Percentiles rank a stretch among this genome's conserved stretches.
Conservation (phyloP, 1,284 basidiomycete genomes). For the Filobasidium uniguttulatum region DNA sequence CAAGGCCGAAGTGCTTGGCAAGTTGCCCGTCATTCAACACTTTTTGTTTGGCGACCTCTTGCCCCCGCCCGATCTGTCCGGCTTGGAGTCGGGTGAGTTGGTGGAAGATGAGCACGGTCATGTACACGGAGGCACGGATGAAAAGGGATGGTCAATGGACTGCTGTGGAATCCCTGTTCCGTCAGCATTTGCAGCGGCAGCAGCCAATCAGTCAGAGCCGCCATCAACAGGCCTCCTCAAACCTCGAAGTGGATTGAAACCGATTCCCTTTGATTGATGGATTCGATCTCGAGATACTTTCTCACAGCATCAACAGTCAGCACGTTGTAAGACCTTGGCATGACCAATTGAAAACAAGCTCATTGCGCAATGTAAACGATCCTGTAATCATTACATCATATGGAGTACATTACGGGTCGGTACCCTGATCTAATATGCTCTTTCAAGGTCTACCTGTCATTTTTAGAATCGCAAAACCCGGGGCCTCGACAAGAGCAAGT, state of each 20-base stretch:
- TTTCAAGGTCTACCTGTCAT: no score
- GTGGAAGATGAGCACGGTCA: conserved; percentile 47
- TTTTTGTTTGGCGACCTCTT: conserved; percentile 84
- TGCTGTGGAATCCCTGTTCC: conserved; percentile 79
- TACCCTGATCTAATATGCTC: no score
- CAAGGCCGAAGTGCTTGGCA: conserved; percentile 81
- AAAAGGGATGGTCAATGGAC: conserved; percentile 64
- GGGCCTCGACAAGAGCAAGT: no score
- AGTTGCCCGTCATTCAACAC: conserved; percentile 92
- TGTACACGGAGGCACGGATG: conserved; percentile 46
- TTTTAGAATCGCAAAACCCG: no score
- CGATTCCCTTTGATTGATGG: conserved; percentile 81
- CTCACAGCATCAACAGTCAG: no score
- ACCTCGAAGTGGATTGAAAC: conserved; percentile 51
- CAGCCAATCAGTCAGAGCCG: conserved; percentile 31
- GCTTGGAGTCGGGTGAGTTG: conserved; percentile 32
- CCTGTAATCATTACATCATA: no score
- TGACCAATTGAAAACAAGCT: no score
- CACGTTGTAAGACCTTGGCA: no score
- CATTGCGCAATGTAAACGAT: no score
- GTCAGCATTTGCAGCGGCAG: conserved; percentile 62
- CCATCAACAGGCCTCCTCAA: conserved; percentile 15
- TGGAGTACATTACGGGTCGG: no score
- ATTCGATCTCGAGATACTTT: no score
- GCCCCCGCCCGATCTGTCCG: conserved; percentile 41